Evolutionary conservation across 129 eudicot genomes (phyloP).

Genomic region (Glebionis coronaria): DNA sequence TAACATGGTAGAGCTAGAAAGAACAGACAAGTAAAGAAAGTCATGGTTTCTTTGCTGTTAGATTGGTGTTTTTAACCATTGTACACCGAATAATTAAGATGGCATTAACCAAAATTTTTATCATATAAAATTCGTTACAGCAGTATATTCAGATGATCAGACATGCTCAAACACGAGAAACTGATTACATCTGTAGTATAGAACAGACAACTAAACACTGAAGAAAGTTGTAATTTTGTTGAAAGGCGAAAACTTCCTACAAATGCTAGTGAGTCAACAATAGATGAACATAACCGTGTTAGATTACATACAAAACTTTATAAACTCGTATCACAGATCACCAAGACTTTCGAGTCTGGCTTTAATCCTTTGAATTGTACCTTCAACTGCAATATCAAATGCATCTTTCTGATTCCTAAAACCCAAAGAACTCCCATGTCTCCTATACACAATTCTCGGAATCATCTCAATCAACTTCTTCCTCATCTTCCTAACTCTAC

Average conservation of each 20-base stretch:
- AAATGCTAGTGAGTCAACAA: slow-evolving; percentile 1
- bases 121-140: too few species aligned
- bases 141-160: too few species aligned
- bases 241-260: slow-evolving; percentile 15
- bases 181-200: background rate
- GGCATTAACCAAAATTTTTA: too few species aligned
- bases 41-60: background rate
- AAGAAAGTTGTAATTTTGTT: background rate
- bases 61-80: too few species aligned
- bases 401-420: slow-evolving; percentile 80
- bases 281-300: slow-evolving; percentile 13
- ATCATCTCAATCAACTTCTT: slow-evolving; percentile 71
- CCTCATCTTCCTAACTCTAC: slow-evolving; percentile 62
- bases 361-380: slow-evolving; percentile 61
- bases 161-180: background rate
- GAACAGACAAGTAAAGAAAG: slow-evolving; percentile 15
- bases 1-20: slow-evolving; percentile 7
- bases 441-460: slow-evolving; percentile 72
- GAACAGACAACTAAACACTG: background rate
- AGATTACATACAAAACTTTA: slow-evolving; percentile 17
- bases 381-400: slow-evolving; percentile 82
- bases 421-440: slow-evolving; percentile 93
- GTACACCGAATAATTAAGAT: too few species aligned
- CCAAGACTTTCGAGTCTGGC: slow-evolving; percentile 43
- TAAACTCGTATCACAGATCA: slow-evolving; percentile 19